Percentiles rank a stretch among this genome's conserved stretches.
phyloP scores from a whole-genome alignment of 2,329 filamentous ascomycete genomes.

The Hortaea werneckii region DNA sequence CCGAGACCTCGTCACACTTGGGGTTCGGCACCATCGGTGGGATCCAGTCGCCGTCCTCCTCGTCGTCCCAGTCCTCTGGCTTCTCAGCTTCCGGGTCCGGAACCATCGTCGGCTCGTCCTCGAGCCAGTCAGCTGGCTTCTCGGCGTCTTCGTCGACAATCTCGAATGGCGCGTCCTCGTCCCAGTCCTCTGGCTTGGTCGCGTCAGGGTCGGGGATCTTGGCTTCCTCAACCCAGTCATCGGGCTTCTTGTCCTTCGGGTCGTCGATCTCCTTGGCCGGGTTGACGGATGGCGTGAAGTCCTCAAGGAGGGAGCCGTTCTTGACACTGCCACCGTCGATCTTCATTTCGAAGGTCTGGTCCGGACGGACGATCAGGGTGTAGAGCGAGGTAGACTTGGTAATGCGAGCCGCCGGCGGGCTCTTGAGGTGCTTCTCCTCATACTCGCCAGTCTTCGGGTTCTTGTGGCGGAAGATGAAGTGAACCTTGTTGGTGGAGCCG shows the following conservation, averaged over 20 bases:
- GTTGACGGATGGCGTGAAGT: constrained; percentile 91
- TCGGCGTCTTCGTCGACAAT: constrained; percentile 87
- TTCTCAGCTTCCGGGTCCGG: constrained; percentile 92
- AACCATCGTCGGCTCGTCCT: constrained; percentile 70
- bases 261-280: constrained; percentile 92
- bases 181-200: constrained; percentile 96
- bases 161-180: constrained; percentile 95
- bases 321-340: constrained; percentile 84
- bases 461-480: constrained; percentile 99
- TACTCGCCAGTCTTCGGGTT: constrained; percentile 99
- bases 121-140: constrained; percentile 93
- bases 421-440: constrained; percentile 96
- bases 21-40: constrained; percentile 85
- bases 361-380: constrained; percentile 89
- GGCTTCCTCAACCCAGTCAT: constrained; percentile 88
- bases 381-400: constrained; percentile 90
- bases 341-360: constrained; percentile 89
- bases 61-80: constrained; percentile 98
- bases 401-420: constrained; percentile 75
- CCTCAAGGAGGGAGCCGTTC: constrained; percentile 83
- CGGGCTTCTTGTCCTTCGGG: constrained; percentile 83
- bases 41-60: constrained; percentile 98
- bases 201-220: constrained; percentile 87
- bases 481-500: constrained; percentile 92
- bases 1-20: constrained; percentile 87